Conservation (phyloP, 768 basidiomycete genomes). For the Saitozyma podzolica region DNA sequence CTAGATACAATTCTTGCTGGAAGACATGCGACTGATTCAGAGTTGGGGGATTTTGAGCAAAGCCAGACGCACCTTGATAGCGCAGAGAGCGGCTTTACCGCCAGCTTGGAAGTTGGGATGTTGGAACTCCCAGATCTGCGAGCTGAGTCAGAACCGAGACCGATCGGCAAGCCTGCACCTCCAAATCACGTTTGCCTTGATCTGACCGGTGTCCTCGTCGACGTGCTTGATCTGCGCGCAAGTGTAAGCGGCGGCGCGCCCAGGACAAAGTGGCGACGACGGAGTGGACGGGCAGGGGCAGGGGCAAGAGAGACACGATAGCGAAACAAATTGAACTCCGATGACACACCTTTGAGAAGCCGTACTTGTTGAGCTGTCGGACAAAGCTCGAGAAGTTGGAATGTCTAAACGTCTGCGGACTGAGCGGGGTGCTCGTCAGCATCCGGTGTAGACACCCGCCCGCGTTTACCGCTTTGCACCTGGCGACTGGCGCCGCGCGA, state of each 20-base stretch:
- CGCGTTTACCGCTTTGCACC: no score
- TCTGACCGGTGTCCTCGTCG: slow-evolving; percentile 39
- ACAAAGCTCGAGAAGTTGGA: slow-evolving; percentile 88
- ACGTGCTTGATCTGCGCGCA: slow-evolving; percentile 50
- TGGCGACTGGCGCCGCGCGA: no score
- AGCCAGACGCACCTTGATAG: slow-evolving; percentile 38
- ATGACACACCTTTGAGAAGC: slow-evolving; percentile 69
- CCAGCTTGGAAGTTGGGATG: slow-evolving; percentile 44
- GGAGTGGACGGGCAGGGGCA: no score
- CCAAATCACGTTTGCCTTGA: slow-evolving; percentile 40
- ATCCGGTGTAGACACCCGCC: no score
- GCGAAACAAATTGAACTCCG: no score
- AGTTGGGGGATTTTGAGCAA: neutral
- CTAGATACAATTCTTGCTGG: neutral
- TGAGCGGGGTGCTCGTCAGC: no score
- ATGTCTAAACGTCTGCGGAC: slow-evolving; percentile 49
- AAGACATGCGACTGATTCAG: no score
- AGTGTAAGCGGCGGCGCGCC: no score
- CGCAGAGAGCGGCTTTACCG: slow-evolving; percentile 37
- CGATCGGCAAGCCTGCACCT: neutral
- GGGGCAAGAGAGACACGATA: no score
- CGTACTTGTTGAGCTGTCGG: slow-evolving; percentile 94
- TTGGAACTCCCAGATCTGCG: slow-evolving; percentile 49
- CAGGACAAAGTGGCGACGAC: no score
- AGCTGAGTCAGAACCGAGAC: no score